phyloP scores from a whole-genome alignment of 2,329 filamentous ascomycete species.

The Pseudogymnoascus sp. region DNA sequence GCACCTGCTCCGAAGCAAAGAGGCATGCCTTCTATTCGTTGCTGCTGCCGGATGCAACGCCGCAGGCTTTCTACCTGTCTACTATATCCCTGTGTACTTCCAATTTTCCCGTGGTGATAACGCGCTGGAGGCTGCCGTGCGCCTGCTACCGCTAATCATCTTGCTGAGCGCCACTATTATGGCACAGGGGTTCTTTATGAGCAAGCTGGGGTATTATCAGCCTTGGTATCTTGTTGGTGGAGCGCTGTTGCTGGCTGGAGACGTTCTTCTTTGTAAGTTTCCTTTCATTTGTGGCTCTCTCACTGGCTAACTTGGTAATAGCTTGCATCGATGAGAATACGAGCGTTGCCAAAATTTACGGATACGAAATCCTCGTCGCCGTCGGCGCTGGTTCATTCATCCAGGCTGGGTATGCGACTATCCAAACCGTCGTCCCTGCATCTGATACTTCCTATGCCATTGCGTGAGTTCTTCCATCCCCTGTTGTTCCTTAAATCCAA shows the following conservation, averaged over 20 bases:
- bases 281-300: constrained; percentile 3
- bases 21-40: constrained; percentile 24
- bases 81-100: constrained; percentile 42
- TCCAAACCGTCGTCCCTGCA: constrained; percentile 27
- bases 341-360: constrained; percentile 26
- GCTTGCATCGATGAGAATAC: constrained; percentile 31
- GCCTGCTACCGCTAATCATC: constrained; percentile 36
- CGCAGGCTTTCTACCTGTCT: constrained; percentile 38
- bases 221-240: constrained; percentile 35
- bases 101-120: constrained; percentile 41
- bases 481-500: not conserved
- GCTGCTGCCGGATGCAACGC: constrained; percentile 42
- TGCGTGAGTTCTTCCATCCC: not conserved
- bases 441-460: constrained; percentile 13
- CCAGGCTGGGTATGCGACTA: constrained; percentile 31
- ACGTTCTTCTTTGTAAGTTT: constrained; percentile 28
- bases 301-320: not conserved
- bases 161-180: constrained; percentile 31
- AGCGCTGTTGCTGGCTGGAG: constrained; percentile 30
- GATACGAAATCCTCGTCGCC: constrained; percentile 34
- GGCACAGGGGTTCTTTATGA: constrained; percentile 32
- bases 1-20: constrained; percentile 17
- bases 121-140: constrained; percentile 35
- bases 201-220: constrained; percentile 33
- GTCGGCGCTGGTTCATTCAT: constrained; percentile 33